Percentiles rank a stretch among this genome's conserved stretches.
These are phyloP conservation scores for Diplodia seriata DNA, from an alignment of 2,329 filamentous ascomycete species.

Conservation along the genomic window DNA sequence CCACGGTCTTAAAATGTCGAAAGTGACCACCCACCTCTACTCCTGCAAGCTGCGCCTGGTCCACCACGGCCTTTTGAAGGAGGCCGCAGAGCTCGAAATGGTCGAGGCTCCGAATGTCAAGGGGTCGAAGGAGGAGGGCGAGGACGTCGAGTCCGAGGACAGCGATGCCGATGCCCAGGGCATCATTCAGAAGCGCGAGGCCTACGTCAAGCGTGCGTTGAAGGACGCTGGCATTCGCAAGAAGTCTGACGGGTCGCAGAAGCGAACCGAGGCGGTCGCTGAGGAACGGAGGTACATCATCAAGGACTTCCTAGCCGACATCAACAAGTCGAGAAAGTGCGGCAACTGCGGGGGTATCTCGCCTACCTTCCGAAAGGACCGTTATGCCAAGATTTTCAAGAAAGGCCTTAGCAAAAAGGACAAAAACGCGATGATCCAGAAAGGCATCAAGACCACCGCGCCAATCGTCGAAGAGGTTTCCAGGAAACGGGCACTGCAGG, in stretches of 20 bases:
- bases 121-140: slow-evolving; percentile 43
- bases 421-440: slow-evolving; percentile 75
- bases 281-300: slow-evolving; percentile 78
- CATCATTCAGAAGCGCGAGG: slow-evolving; percentile 63
- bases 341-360: slow-evolving; percentile 73
- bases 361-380: slow-evolving; percentile 85
- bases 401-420: slow-evolving; percentile 78
- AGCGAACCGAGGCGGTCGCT: slow-evolving; percentile 83
- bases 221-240: slow-evolving; percentile 60
- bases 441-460: slow-evolving; percentile 71
- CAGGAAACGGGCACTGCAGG: slow-evolving; percentile 7
- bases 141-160: slow-evolving; percentile 64
- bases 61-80: slow-evolving; percentile 79
- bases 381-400: slow-evolving; percentile 92
- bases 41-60: slow-evolving; percentile 85
- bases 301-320: slow-evolving; percentile 79
- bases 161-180: slow-evolving; percentile 64
- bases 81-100: slow-evolving; percentile 63
- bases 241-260: slow-evolving; percentile 55
- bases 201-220: slow-evolving; percentile 77
- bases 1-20: slow-evolving; percentile 80
- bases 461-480: slow-evolving; percentile 57
- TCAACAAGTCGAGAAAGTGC: slow-evolving; percentile 75
- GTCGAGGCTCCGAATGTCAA: slow-evolving; percentile 51
- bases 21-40: slow-evolving; percentile 77